Conservation (phyloP, 352 stramenopile genomes). For the Globisporangium apiculatum region DNA sequence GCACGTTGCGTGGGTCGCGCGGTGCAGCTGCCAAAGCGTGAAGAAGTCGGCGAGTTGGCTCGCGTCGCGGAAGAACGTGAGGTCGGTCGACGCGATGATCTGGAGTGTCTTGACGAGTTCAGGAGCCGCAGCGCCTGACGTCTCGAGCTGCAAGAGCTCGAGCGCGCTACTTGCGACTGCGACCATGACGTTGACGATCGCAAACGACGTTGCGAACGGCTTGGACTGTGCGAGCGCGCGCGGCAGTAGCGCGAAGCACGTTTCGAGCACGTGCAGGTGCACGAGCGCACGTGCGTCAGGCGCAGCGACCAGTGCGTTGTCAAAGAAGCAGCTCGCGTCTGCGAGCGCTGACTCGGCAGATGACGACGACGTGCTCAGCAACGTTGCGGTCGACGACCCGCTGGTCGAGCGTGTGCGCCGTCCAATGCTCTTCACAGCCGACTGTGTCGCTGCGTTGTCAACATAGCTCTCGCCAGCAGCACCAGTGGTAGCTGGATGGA, state of each 20-base stretch:
- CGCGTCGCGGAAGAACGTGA: conserved; percentile 49
- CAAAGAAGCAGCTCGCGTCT: conserved; percentile 27
- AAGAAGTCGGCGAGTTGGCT: conserved; percentile 53
- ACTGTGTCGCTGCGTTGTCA: background rate
- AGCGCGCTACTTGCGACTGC: conserved; percentile 35
- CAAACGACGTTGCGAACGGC: conserved; percentile 22
- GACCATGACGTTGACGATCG: conserved; percentile 48
- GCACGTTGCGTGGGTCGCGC: conserved; percentile 36
- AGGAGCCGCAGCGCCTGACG: background rate
- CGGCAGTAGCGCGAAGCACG: conserved; percentile 35
- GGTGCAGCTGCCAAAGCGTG: conserved; percentile 54
- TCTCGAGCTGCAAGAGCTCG: conserved; percentile 22
- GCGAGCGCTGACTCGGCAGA: conserved; percentile 6
- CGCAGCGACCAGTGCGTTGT: background rate
- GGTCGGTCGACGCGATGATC: conserved; percentile 72
- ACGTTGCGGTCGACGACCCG: conserved; percentile 1
- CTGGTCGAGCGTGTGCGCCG: conserved; percentile 8
- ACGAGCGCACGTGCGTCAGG: conserved; percentile 18
- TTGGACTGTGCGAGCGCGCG: conserved; percentile 15
- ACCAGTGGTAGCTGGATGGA: conserved; percentile 8
- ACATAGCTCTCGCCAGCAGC: no score
- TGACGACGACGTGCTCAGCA: background rate
- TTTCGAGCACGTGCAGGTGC: conserved; percentile 48
- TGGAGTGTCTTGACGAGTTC: conserved; percentile 62
- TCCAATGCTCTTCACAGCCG: background rate